Conservation (phyloP, 352 stramenopile genomes). For the Peronosclerospora sorghi region DNA sequence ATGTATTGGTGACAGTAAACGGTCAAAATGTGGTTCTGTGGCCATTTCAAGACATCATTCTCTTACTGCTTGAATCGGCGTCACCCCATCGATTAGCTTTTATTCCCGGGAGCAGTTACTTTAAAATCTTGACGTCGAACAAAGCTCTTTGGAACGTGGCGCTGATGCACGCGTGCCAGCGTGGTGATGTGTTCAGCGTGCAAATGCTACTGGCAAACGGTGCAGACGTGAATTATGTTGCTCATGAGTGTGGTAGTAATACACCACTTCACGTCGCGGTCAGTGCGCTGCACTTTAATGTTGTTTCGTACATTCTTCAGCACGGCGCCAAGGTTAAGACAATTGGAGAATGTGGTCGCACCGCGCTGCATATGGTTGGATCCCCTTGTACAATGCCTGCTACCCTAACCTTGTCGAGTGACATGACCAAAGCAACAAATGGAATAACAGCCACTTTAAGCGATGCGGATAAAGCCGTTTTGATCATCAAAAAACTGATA, state of each 20-base stretch:
- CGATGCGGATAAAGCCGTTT: constrained; percentile 43
- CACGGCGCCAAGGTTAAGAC: constrained; percentile 73
- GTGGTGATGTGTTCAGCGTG: constrained; percentile 70
- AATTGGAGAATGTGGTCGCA: constrained; percentile 57
- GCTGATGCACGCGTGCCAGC: constrained; percentile 79
- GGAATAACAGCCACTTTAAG: constrained; percentile 21
- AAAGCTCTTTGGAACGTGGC: constrained; percentile 85
- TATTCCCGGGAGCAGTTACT: constrained; percentile 76
- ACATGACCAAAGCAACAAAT: constrained; percentile 17
- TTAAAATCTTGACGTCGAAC: constrained; percentile 80
- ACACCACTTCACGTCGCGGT: constrained; percentile 73
- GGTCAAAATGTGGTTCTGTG: constrained; percentile 81
- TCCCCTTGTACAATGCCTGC: constrained; percentile 50
- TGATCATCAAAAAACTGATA: constrained; percentile 79
- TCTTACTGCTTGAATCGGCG: constrained; percentile 47
- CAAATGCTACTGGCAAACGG: constrained; percentile 84
- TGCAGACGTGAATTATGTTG: constrained; percentile 82
- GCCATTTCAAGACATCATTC: constrained; percentile 65
- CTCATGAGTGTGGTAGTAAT: constrained; percentile 68
- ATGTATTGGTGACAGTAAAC: constrained; percentile 78
- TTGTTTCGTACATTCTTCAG: constrained; percentile 81
- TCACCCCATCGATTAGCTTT: constrained; percentile 73
- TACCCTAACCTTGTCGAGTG: constrained; percentile 20
- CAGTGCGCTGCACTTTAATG: constrained; percentile 72
- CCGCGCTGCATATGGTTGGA: constrained; percentile 70